Conservation (phyloP, 2,329 filamentous ascomycete species). For the Neocucurbitaria cava region DNA sequence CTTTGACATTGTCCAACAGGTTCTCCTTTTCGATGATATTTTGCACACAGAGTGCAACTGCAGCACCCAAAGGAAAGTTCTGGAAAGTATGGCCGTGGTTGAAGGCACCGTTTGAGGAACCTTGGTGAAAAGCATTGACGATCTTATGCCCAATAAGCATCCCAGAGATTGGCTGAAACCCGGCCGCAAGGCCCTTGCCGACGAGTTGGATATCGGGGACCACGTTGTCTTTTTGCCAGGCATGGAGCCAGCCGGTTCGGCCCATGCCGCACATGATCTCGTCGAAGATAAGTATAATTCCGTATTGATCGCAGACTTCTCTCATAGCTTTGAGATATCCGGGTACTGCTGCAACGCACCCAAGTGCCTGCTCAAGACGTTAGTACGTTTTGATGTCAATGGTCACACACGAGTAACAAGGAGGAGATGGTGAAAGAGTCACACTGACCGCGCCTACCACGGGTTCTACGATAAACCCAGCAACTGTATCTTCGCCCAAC, state of each 20-base stretch:
- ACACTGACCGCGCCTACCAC: constrained; percentile 71
- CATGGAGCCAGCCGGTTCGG: constrained; percentile 65
- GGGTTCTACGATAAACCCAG: constrained; percentile 67
- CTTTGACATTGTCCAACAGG: constrained; percentile 64
- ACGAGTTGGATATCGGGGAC: constrained; percentile 71
- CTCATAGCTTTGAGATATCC: constrained; percentile 76
- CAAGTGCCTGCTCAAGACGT: constrained; percentile 61
- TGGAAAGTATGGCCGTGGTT: constrained; percentile 70
- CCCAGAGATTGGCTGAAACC: constrained; percentile 68
- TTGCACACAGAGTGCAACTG: constrained; percentile 69
- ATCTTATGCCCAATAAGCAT: constrained; percentile 64
- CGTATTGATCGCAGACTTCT: constrained; percentile 72
- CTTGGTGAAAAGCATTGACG: constrained; percentile 54
- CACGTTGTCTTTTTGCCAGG: constrained; percentile 66
- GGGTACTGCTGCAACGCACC: constrained; percentile 69
- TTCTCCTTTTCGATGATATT: constrained; percentile 63
- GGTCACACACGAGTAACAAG: neutral
- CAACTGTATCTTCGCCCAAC: constrained; percentile 65
- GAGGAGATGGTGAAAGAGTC: neutral
- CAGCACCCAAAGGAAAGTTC: constrained; percentile 65
- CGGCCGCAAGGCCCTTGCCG: constrained; percentile 71
- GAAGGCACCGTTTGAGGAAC: constrained; percentile 55
- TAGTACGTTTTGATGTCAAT: neutral
- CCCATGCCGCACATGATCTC: constrained; percentile 78
- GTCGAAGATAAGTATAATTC: constrained; percentile 77